Base-by-base conservation (phyloP, 139 green algal genomes). In the Asterochloris erici region DNA sequence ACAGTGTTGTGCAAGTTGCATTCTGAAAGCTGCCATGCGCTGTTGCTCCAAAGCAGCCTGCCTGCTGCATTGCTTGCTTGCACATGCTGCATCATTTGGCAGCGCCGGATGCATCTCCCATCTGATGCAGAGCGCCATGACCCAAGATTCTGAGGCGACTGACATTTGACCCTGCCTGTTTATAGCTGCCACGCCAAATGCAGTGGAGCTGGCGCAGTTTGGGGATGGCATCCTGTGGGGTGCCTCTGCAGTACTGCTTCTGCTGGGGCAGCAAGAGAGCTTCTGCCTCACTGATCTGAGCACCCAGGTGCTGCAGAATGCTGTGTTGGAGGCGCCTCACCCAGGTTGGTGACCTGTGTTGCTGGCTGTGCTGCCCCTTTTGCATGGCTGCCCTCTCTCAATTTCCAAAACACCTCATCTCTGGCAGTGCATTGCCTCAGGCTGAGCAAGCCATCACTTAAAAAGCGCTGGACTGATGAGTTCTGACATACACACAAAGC, bases 171-270 rank as follows among this genome's bases (percentile, higher is more conserved):
- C 14, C 28, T 64, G 38, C 74, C 61, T 29, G 16, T 16, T 12
- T 27, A 16, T 14, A 23, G 47, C 26, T 21, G 28, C 68, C 28
- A 47, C 27, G 14, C 9, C 28, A 19, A 26, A 24, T 19, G 61
- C 78, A 63, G 63, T 82, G 78, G 78, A 74, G 63, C 28, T 82
- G 26, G 73, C 28, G n/a, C 61, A 66, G 26, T 82, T 63, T 73
- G 78, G 78, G 12, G 78, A 82, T 38, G 78, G 78, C 14, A 21
- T 82, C n/a, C 19, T 82, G 63, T 82, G 63, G 78, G 78, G 78
- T 47, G 78, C 78, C 12, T 61, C 26, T 28, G 14, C 62, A 21
- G 28, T 82, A 16, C 27, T 82, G 63, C 63, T 74, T n/a, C 28
- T 82, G 63, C 78, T 82, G 0, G 47, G 63, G 12, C 78, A 82